phyloP scores from a whole-genome alignment of 768 basidiomycete genomes.

The Tubosaeta sp. region DNA sequence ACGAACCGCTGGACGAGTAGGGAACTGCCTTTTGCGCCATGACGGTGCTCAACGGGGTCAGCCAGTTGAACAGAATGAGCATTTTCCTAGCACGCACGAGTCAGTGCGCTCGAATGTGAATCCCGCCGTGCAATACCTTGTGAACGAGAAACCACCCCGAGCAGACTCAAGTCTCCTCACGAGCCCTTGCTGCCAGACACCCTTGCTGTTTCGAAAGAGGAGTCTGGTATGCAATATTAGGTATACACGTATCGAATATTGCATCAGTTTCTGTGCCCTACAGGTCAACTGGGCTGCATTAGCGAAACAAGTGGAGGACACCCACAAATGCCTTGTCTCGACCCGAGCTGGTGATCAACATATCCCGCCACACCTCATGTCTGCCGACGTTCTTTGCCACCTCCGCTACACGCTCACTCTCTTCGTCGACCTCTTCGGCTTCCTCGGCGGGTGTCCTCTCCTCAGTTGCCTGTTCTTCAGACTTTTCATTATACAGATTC shows the following conservation, averaged over 20 bases:
- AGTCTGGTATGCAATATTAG: slow-evolving; percentile 63
- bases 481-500: slow-evolving; percentile 41
- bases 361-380: slow-evolving; percentile 78
- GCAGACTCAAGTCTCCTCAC: slow-evolving; percentile 53
- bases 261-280: slow-evolving; percentile 69
- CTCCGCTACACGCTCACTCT: slow-evolving; percentile 41
- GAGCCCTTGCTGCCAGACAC: slow-evolving; percentile 53
- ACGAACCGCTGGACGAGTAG: slow-evolving; percentile 40
- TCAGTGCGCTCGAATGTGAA: slow-evolving; percentile 1
- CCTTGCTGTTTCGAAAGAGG: slow-evolving; percentile 40
- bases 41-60: slow-evolving; percentile 67
- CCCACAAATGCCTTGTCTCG: slow-evolving; percentile 84
- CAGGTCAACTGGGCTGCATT: not conserved
- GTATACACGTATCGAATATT: slow-evolving; percentile 75
- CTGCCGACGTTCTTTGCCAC: slow-evolving; percentile 45
- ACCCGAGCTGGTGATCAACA: slow-evolving; percentile 72
- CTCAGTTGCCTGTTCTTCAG: slow-evolving; percentile 31
- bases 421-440: slow-evolving; percentile 45
- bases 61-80: slow-evolving; percentile 81
- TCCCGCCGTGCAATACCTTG: slow-evolving; percentile 47
- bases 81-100: slow-evolving; percentile 52
- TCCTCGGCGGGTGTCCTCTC: slow-evolving; percentile 23
- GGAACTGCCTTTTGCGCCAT: slow-evolving; percentile 66
- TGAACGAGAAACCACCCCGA: slow-evolving; percentile 62
- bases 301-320: slow-evolving; percentile 10